Conservation (phyloP, 805 yeast species). For the Lipomyces mesembrius region DNA sequence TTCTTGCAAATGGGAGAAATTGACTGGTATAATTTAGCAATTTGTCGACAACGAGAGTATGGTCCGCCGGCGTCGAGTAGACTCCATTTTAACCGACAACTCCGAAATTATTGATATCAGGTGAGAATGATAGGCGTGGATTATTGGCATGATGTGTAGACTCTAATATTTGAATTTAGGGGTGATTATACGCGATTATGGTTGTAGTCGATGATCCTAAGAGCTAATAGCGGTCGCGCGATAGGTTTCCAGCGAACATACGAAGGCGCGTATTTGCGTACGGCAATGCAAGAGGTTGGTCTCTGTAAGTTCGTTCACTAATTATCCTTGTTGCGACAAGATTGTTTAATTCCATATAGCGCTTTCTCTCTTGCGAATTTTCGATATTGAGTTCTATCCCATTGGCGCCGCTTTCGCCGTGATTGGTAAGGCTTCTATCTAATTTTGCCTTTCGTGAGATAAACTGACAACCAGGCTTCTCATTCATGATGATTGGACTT, state of each 20-base stretch:
- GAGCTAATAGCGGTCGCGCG: neutral
- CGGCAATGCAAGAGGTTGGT: slow-evolving; percentile 70
- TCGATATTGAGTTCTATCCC: slow-evolving; percentile 36
- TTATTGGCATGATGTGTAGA: slow-evolving; percentile 21
- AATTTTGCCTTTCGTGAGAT: neutral
- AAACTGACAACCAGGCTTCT: slow-evolving; percentile 12
- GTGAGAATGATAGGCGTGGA: slow-evolving; percentile 16
- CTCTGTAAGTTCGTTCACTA: slow-evolving; percentile 49
- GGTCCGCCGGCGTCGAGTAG: slow-evolving; percentile 10
- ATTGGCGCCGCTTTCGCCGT: slow-evolving; percentile 35
- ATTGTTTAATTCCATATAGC: slow-evolving; percentile 11
- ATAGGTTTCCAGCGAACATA: slow-evolving; percentile 78
- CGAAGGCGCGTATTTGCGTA: slow-evolving; percentile 80
- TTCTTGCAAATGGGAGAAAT: neutral
- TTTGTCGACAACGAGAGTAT: slow-evolving; percentile 25
- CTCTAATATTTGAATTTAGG: neutral
- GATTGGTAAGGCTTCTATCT: slow-evolving; percentile 20
- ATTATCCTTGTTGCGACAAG: neutral
- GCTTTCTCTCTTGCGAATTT: slow-evolving; percentile 34
- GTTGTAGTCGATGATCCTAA: neutral
- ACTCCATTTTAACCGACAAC: slow-evolving; percentile 22
- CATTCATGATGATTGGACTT: slow-evolving; percentile 31
- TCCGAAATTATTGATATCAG: slow-evolving; percentile 35
- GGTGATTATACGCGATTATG: slow-evolving; percentile 1
- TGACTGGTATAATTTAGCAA: slow-evolving; percentile 1